Evolutionary conservation across 2,329 filamentous ascomycete genomes (phyloP), one percentile per base, ranked within the genome.

Genomic region (Ustulina deusta): DNA sequence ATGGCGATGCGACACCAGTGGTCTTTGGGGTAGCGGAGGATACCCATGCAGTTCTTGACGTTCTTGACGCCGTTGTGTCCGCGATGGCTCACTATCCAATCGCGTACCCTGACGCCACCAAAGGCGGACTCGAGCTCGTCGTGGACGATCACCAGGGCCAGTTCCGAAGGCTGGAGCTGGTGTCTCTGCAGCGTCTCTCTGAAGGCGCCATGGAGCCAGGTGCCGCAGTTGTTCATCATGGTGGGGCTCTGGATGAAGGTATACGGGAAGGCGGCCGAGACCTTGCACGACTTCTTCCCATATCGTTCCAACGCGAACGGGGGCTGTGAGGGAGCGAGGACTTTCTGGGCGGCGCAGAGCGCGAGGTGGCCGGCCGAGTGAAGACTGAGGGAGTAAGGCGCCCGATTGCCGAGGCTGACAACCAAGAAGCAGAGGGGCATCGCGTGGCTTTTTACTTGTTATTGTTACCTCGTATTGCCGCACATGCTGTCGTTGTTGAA

Each of bases 281-380:
- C 81, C 32, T 83, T 72, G 60, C 86, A 86, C 3, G 84, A 77
- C 57, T 89, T 83, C 38, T 86, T 83, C 61, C 86, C 83, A 76
- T 82, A 77, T 59, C 81, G 61, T 74, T 78, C 71, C 78, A 82
- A 25, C 75, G 81, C 76, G 74, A 91, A 89, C 0, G 80, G 63
- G 0, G 89, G 83, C 70, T 87, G 83, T 2, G 71, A 68, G 4
- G 81, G 73, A 15, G 77, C 73, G 25, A 91, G 81, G 29, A 81
- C 78, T 17, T 81, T 83, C 22, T 85, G 83, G 9, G 95, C 81
- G 2, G 86, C 83, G 61, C 87, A 83, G 71, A 97, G 87, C 52
- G 93, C 87, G 63, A 89, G 87, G 82, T 98, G 95, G 11, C 94
- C 96, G 15, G 94, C 93, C 27, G 90, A 94, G 81, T 98, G 96